Evolutionary conservation across 73 alveolate genomes (phyloP), one percentile per base, ranked within the genome.

Genomic region (Breviolum minutum): DNA sequence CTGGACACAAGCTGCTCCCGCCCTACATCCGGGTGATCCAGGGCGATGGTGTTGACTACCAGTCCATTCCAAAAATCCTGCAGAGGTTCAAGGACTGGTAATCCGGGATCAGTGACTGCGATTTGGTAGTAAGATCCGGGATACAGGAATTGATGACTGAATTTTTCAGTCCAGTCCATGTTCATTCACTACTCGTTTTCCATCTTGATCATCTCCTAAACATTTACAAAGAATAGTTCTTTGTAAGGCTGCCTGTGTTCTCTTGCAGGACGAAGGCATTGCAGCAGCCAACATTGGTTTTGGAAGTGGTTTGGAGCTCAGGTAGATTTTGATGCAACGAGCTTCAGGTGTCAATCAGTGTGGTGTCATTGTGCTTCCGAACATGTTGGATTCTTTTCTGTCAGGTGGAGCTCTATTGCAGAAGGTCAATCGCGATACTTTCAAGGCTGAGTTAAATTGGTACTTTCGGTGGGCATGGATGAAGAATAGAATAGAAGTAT

Each of bases 1-100:
- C 98, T 73, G 98, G 98, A 16, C 98, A 92, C 98, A 92, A 92
- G 29, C 69, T 92, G 98, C 98, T 92, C 22, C 98, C 98, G 90
- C 98, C 98, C 61, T 92, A 63, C 90, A 92, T 92, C 90, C 98
- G 98, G 29, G 98, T 92, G 82, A 92, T 92, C 87, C 98, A 92
- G 98, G 98, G 99, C 63, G 98, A 92, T 30, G 98, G 98, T 13
- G 98, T 62, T 17, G 98, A 92, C 90, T 92, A 92, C 68, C 91
- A 92, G 80, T 92, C 98, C 62, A 92, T 92, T 19, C 98, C 98
- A 24, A 92, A 92, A 90, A 92, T 92, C 87, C 40, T 92, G 91
- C 68, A 92, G 60, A 63, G 98, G 79, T 92, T 92, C 98, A 92
- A 92, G 98, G 98, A 29, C n/a, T n/a, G n/a, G n/a, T n/a, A n/a